Evolutionary conservation across 257 asterid species (phyloP), one percentile per base, ranked within the genome.

Genomic region (Lantana camara): DNA sequence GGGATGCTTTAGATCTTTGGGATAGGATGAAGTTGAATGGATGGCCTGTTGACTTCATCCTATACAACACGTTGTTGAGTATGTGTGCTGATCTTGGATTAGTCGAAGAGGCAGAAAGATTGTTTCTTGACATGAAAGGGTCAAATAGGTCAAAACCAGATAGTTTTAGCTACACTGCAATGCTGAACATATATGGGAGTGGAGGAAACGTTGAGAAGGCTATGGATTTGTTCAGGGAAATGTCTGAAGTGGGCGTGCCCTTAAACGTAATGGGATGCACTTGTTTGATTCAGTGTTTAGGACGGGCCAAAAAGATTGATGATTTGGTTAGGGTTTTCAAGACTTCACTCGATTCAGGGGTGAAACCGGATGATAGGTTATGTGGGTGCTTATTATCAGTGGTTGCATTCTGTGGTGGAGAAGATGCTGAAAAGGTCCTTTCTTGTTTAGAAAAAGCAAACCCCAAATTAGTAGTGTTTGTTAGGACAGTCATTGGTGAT

Each of bases 61-160:
- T 94, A 80, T 88, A 88, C 44, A 94, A 90, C 65, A 81, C 97
- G 0, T 71, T 94, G 89, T 66, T 94, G 69, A 88, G 92, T 68
- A 90, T 88, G 99, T 94, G 96, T 81, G 99, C 97, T 48, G 97
- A 94, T 81, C 80, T 94, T 57, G 99, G 97, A 17, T 73, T 94
- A 73, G 89, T 87, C 63, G 90, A 88, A 35, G 97, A 88, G 70
- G 99, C 90, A 0, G 97, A 88, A 73, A 75, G 42, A 11, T 64
- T 94, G 59, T 88, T 94, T 57, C 77, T 82, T 16, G 95, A 90
- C 69, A 90, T 94, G 99, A 90, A 83, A 70, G 82, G 61, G n/a
- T 76, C 82, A 1, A 80, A 77, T 20, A 66, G 22, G 32, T 66
- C 85, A 41, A 84, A 75, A 14, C 99, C 95, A 1, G 97, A 94